Evolutionary conservation across 2,329 filamentous ascomycete species (phyloP).

Genomic region (Graphiopsis chlorocephala): DNA sequence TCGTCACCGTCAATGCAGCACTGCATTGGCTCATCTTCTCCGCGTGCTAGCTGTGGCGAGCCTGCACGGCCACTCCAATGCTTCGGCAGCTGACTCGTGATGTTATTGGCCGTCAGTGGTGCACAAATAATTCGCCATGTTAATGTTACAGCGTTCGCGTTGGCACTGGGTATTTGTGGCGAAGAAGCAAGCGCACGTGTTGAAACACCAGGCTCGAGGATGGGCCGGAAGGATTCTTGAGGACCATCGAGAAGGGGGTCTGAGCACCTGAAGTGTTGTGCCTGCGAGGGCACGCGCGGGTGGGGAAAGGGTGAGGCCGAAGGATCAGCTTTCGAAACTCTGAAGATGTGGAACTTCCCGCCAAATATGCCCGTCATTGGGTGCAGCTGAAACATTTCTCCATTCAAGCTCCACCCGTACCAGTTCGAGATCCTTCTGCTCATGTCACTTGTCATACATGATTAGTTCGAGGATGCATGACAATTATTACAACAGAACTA

Average conservation of each 20-base stretch:
- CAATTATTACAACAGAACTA: not conserved
- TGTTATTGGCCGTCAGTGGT: not conserved
- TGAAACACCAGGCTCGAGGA: no score
- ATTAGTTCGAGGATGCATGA: not conserved
- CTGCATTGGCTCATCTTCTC: conserved; percentile 14
- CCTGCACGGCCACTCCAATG: not conserved
- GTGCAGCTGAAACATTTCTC: not conserved
- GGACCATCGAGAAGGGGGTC: not conserved
- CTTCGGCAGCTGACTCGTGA: not conserved
- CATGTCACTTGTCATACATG: not conserved
- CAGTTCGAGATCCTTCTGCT: not conserved
- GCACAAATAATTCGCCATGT: not conserved
- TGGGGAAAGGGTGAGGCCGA: conserved; percentile 9
- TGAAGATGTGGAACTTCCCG: not conserved
- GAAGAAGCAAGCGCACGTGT: not conserved
- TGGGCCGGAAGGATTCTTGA: not conserved
- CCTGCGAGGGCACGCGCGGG: not conserved
- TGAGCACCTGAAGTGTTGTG: not conserved
- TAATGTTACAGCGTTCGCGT: not conserved
- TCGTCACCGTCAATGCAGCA: conserved; percentile 6
- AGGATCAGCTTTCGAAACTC: not conserved
- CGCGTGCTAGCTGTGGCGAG: not conserved
- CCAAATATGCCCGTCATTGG: not conserved
- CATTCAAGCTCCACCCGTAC: not conserved
- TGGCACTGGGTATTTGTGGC: not conserved